phyloP scores from a whole-genome alignment of 2,329 filamentous ascomycete species.

The Paecilomyces variotii region DNA sequence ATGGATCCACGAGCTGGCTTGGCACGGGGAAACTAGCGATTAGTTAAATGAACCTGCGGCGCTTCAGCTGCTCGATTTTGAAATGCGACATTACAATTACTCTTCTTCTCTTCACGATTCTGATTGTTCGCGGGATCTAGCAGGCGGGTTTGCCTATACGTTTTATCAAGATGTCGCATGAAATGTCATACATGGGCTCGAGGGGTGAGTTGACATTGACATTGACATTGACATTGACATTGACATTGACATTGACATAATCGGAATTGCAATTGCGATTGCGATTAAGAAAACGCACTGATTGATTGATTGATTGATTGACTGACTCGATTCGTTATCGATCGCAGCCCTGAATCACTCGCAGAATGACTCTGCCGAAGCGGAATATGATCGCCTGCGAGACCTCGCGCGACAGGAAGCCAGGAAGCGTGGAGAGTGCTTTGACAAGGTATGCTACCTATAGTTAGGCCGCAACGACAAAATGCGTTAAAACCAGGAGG shows the following conservation, averaged over 20 bases:
- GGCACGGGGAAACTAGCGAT: slow-evolving; percentile 8
- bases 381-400: slow-evolving; percentile 86
- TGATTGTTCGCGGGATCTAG: neutral
- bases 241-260: too few relatives aligned
- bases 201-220: slow-evolving; percentile 20
- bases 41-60: slow-evolving; percentile 1
- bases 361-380: slow-evolving; percentile 60
- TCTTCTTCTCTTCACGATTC: neutral
- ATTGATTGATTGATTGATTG: neutral
- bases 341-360: slow-evolving; percentile 65
- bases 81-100: neutral
- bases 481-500: slow-evolving; percentile 1
- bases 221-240: neutral
- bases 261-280: neutral
- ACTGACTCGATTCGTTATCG: neutral
- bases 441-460: slow-evolving; percentile 51
- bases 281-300: too few relatives aligned
- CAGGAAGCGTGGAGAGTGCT: slow-evolving; percentile 67
- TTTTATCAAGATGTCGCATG: slow-evolving; percentile 28
- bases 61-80: neutral
- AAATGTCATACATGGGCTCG: slow-evolving; percentile 36
- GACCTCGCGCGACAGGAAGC: slow-evolving; percentile 75
- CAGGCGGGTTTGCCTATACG: neutral
- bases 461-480: too few relatives aligned
- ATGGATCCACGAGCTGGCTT: neutral